These are phyloP conservation scores for Naganishia onofrii DNA, from an alignment of 768 basidiomycete species.

Conservation along the genomic window DNA sequence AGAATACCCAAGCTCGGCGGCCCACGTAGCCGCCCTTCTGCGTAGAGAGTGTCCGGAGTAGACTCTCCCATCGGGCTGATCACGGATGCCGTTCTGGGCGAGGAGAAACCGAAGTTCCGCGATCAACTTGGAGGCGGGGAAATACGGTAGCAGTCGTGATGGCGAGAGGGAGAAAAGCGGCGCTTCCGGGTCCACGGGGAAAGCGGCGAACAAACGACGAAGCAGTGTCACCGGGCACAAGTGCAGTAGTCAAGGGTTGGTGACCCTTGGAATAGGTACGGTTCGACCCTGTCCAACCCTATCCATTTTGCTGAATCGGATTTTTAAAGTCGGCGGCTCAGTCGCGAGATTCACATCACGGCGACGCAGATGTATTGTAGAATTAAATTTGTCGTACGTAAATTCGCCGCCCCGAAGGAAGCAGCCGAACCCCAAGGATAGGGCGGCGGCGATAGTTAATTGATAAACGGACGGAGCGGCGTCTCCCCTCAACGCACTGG, in stretches of 20 bases:
- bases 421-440: background rate
- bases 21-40: conserved; percentile 28
- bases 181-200: background rate
- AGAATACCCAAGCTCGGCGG: conserved; percentile 15
- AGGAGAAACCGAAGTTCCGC: background rate
- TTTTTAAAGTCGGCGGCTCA: background rate
- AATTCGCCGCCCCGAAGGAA: background rate
- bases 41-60: conserved; percentile 25
- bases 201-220: background rate
- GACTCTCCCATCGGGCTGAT: background rate
- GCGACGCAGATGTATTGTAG: background rate
- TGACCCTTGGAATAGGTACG: background rate
- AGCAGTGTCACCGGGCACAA: background rate
- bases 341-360: background rate
- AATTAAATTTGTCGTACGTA: background rate
- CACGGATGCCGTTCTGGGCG: background rate
- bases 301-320: conserved; percentile 4
- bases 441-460: background rate
- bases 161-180: background rate
- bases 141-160: background rate
- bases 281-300: background rate
- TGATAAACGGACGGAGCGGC: background rate
- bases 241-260: background rate
- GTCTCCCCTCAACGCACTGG: background rate
- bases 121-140: background rate